Percentiles rank a stretch among this genome's conserved stretches.
These are phyloP conservation scores for Penicillium nordicum DNA, from an alignment of 2,329 filamentous ascomycete genomes.

Conservation along the genomic window DNA sequence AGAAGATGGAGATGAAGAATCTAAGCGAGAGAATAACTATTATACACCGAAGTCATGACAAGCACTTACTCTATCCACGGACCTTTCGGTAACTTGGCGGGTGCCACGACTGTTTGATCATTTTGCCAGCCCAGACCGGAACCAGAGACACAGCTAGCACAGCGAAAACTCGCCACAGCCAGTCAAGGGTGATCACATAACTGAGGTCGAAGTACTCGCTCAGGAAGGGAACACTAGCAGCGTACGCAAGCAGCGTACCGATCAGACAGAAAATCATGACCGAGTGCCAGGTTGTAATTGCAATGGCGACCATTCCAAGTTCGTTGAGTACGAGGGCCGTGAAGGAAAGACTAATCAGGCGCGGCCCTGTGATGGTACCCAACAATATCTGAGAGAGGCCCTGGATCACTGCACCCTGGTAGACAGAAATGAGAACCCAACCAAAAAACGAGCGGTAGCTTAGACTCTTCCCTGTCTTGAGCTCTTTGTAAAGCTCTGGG, in stretches of 20 bases:
- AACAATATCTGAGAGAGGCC: slow-evolving; percentile 88
- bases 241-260: slow-evolving; percentile 76
- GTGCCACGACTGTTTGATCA: slow-evolving; percentile 78
- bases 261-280: slow-evolving; percentile 83
- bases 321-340: slow-evolving; percentile 92
- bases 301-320: slow-evolving; percentile 92
- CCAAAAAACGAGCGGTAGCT: slow-evolving; percentile 94
- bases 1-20: neutral
- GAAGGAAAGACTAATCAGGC: slow-evolving; percentile 87
- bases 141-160: slow-evolving; percentile 77
- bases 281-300: slow-evolving; percentile 95
- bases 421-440: slow-evolving; percentile 92
- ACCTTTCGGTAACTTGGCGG: slow-evolving; percentile 96
- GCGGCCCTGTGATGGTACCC: slow-evolving; percentile 61
- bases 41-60: neutral
- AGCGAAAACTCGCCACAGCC: slow-evolving; percentile 81
- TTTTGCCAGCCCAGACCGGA: slow-evolving; percentile 82
- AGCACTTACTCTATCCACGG: slow-evolving; percentile 30
- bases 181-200: slow-evolving; percentile 75
- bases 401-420: slow-evolving; percentile 93
- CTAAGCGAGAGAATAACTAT: slow-evolving; percentile 2
- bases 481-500: slow-evolving; percentile 94
- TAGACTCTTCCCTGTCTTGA: slow-evolving; percentile 82
- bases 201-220: slow-evolving; percentile 83
- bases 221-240: slow-evolving; percentile 80